These are phyloP conservation scores for Nidula microcarpa DNA, from an alignment of 768 basidiomycete species.

Conservation along the genomic window DNA sequence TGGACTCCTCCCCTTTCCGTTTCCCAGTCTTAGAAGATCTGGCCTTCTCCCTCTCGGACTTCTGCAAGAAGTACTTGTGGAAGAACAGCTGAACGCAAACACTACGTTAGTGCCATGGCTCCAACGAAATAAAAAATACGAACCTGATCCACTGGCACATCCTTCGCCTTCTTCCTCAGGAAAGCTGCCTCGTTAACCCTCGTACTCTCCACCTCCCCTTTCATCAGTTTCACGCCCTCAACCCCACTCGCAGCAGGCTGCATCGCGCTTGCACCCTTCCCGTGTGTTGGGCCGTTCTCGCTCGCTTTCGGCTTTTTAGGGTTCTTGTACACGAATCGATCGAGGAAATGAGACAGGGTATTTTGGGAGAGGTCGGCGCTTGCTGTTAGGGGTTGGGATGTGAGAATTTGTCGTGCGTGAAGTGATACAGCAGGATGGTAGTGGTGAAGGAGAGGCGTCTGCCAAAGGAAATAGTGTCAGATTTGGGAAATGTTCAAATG, in stretches of 20 bases:
- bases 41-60: slow-evolving; percentile 51
- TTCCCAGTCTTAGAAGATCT: slow-evolving; percentile 37
- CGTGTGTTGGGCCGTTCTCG: slow-evolving; percentile 22
- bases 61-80: slow-evolving; percentile 82
- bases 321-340: slow-evolving; percentile 96
- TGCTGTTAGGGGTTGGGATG: slow-evolving; percentile 70
- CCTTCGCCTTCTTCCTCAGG: slow-evolving; percentile 61
- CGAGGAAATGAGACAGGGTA: slow-evolving; percentile 92
- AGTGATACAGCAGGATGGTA: slow-evolving; percentile 90
- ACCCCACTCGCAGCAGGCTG: slow-evolving; percentile 77
- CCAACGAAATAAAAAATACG: slow-evolving; percentile 11
- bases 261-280: slow-evolving; percentile 89
- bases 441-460: slow-evolving; percentile 81
- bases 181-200: slow-evolving; percentile 76
- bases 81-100: slow-evolving; percentile 67
- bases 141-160: slow-evolving; percentile 88
- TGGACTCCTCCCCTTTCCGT: slow-evolving; percentile 25
- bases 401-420: slow-evolving; percentile 80
- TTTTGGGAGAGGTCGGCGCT: slow-evolving; percentile 88
- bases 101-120: background rate
- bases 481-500: too few species aligned
- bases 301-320: slow-evolving; percentile 62
- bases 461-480: background rate
- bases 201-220: slow-evolving; percentile 48
- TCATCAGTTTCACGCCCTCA: slow-evolving; percentile 74